Base-by-base conservation (phyloP, 371 early-diverging fungal species). In the Batrachochytrium dendrobatidis region DNA sequence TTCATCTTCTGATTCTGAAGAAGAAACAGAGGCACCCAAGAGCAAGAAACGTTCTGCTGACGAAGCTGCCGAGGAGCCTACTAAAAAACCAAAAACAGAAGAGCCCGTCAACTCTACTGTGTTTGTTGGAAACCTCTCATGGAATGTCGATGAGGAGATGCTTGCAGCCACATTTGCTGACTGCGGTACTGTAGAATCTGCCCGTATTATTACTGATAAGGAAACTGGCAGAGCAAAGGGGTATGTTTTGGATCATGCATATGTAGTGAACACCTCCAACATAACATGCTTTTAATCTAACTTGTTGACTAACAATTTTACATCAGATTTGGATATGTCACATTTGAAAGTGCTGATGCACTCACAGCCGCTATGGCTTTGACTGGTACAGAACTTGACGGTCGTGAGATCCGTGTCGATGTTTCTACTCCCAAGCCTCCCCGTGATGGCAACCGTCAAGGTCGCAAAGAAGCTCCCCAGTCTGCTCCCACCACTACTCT, bases 61-160 rank as follows among this genome's bases (percentile, higher is more conserved):
- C 22, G 72, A 50, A 25, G 56, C 45, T 26, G 57, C 59, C 28
- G 60, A 68, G 60, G n/a, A n/a, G n/a, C 69, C 68, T 30, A 69
- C 70, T 49, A 83, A 83, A 73, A 77, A 77, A 58, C 59, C 63
- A 58, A 83, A 83, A 72, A n/a, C 52, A 31, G 63, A 58, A 32
- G 65, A 63, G 24, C 48, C 62, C 8, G 46, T 20, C n/a, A 53
- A 44, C 34, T 54, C 58, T 35, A 81, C 85, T 43, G 71, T 84
- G 52, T 88, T 83, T 64, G 82, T 86, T 43, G 88, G 90, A 53
- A 82, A 84, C 70, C 70, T 88, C 15, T 78, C 82, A 59, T 88
- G 74, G 71, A 79, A 83, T 57, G 79, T 79, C 59, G 81, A 79
- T 60, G 72, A 79, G 54, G 85, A 87, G 44, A 70, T 75, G 61